Conservation (phyloP, 2,329 filamentous ascomycete genomes). For the Monilinia polystroma region DNA sequence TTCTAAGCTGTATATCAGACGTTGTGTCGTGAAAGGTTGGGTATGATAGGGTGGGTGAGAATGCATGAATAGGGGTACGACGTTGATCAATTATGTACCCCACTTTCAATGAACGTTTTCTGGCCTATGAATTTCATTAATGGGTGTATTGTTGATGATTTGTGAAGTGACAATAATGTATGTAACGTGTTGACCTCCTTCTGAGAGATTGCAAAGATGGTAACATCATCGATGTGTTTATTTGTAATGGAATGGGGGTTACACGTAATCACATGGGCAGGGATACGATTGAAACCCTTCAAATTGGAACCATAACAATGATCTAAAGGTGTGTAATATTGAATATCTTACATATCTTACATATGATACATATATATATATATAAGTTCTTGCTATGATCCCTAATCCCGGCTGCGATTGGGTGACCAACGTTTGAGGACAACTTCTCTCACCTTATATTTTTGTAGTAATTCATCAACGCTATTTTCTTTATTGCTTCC, state of each 20-base stretch:
- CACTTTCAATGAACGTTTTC: constrained; percentile 1
- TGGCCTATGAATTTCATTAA: background rate
- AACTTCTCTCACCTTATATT: constrained; percentile 78
- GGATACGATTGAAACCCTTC: background rate
- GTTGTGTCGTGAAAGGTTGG: background rate
- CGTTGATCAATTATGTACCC: constrained; percentile 14
- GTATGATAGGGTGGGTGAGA: constrained; percentile 1
- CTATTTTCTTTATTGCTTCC: constrained; percentile 50
- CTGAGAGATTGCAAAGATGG: background rate
- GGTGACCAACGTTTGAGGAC: constrained; percentile 80
- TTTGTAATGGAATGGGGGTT: too few relatives aligned
- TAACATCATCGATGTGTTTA: background rate
- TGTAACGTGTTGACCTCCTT: constrained; percentile 12
- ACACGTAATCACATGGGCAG: background rate
- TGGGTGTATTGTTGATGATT: background rate
- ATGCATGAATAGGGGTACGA: constrained; percentile 2
- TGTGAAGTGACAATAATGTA: background rate
- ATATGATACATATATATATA: background rate
- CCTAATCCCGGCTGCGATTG: constrained; percentile 53
- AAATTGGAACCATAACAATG: background rate
- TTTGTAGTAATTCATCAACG: constrained; percentile 61
- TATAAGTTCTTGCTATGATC: background rate
- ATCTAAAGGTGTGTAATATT: background rate
- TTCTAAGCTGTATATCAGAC: background rate
- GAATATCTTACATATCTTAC: background rate